Evolutionary conservation across 352 stramenopile species (phyloP).

Genomic region (Phytophthora crassamura): DNA sequence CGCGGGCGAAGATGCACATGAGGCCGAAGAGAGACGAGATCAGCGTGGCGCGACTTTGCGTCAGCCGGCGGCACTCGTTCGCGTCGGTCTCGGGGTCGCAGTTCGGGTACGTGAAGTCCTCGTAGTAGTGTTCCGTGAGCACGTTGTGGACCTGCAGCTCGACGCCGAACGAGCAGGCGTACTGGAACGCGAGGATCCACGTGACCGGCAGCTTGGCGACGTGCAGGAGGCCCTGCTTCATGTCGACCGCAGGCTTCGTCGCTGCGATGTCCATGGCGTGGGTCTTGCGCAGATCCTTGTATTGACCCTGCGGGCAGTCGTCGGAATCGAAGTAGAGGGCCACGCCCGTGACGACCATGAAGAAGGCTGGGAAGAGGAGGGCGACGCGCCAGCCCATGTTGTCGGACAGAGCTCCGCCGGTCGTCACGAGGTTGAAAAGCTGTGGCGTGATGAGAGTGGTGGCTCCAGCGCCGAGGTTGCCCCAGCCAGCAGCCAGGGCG

Average conservation of each 20-base stretch:
- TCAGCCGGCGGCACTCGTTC: conserved; percentile 35
- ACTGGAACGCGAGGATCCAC: conserved; percentile 92
- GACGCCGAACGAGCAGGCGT: conserved; percentile 94
- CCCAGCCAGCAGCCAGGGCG: conserved; percentile 93
- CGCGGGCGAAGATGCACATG: conserved; percentile 93
- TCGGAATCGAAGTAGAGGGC: conserved; percentile 84
- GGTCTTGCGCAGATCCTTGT: conserved; percentile 69
- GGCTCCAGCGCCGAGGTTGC: conserved; percentile 92
- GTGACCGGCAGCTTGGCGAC: conserved; percentile 69
- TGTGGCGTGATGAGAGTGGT: conserved; percentile 88
- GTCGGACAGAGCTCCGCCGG: conserved; percentile 46
- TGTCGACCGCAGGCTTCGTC: conserved; percentile 32
- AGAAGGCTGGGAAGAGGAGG: conserved; percentile 87
- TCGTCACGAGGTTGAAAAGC: conserved; percentile 91
- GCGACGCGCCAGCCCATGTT: conserved; percentile 92
- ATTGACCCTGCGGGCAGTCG: conserved; percentile 94
- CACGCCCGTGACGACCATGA: conserved; percentile 80
- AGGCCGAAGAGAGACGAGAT: conserved; percentile 93
- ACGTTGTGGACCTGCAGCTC: conserved; percentile 96
- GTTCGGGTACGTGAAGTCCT: conserved; percentile 81
- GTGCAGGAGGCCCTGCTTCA: conserved; percentile 46
- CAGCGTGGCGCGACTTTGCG: conserved; percentile 56
- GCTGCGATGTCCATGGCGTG: conserved; percentile 8
- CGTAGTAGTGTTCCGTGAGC: conserved; percentile 90
- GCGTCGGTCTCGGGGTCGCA: conserved; percentile 41